phyloP scores from a whole-genome alignment of 2,329 filamentous ascomycete species.

The Aspergillus sp. region DNA sequence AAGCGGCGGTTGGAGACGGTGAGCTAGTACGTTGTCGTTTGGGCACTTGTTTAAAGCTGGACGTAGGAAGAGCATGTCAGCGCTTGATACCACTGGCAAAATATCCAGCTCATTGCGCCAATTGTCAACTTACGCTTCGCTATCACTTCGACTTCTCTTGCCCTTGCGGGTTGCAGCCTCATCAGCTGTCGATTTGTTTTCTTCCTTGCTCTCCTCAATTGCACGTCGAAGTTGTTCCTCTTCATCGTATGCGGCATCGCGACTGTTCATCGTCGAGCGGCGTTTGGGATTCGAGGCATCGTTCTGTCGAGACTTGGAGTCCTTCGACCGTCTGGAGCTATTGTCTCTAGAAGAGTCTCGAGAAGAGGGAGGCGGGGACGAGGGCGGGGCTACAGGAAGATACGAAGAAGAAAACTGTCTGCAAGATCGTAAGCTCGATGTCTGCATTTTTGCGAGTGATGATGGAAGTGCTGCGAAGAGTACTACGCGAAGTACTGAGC shows the following conservation, averaged over 20 bases:
- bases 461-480: background rate
- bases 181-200: constrained; percentile 53
- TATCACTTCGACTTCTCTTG: constrained; percentile 83
- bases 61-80: constrained; percentile 18
- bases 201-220: constrained; percentile 91
- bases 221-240: constrained; percentile 81
- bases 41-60: constrained; percentile 60
- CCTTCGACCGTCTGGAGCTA: constrained; percentile 28
- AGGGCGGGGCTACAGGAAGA: constrained; percentile 50
- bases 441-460: constrained; percentile 5
- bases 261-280: constrained; percentile 94
- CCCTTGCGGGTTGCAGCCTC: constrained; percentile 55
- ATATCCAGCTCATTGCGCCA: background rate
- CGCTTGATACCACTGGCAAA: constrained; percentile 12
- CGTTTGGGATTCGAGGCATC: constrained; percentile 65
- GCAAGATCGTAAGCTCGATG: constrained; percentile 25
- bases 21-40: constrained; percentile 84
- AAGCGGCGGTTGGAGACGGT: constrained; percentile 57
- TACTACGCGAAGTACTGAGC: background rate
- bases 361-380: constrained; percentile 39
- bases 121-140: constrained; percentile 70
- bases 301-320: constrained; percentile 43
- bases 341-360: constrained; percentile 37
- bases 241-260: constrained; percentile 90
- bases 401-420: constrained; percentile 60